phyloP scores from a whole-genome alignment of 2,329 filamentous ascomycete species.

The Beauveria caledonica region DNA sequence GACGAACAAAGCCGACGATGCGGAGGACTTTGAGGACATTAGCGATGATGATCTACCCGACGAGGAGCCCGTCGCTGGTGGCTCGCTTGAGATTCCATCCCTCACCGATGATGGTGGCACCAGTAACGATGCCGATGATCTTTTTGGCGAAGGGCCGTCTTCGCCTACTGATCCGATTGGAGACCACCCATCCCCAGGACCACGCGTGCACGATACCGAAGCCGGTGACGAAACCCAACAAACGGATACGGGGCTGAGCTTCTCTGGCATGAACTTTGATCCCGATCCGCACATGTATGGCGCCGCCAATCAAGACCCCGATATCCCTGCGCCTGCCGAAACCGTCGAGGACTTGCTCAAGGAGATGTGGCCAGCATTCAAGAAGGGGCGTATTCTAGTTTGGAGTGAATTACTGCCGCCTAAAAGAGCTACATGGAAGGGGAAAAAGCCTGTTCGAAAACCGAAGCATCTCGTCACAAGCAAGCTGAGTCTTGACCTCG shows the following conservation, averaged over 20 bases:
- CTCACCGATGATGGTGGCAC: constrained; percentile 53
- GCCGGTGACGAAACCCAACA: constrained; percentile 26
- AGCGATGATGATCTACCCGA: constrained; percentile 86
- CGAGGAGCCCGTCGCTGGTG: constrained; percentile 44
- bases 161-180: constrained; percentile 38
- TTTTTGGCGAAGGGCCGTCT: constrained; percentile 57
- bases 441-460: constrained; percentile 69
- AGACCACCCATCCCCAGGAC: constrained; percentile 35
- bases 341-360: constrained; percentile 68
- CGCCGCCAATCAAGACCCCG: constrained; percentile 48
- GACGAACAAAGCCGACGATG: constrained; percentile 81
- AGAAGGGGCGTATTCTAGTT: constrained; percentile 63
- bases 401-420: constrained; percentile 79
- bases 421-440: constrained; percentile 68
- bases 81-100: constrained; percentile 41
- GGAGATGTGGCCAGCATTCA: constrained; percentile 73
- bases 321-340: constrained; percentile 62
- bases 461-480: constrained; percentile 77
- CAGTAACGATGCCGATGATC: constrained; percentile 54
- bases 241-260: constrained; percentile 25
- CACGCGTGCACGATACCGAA: constrained; percentile 34
- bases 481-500: constrained; percentile 81
- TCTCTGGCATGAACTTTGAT: constrained; percentile 39
- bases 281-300: constrained; percentile 35
- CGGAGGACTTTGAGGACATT: constrained; percentile 84